Evolutionary conservation across 371 early-diverging fungal genomes (phyloP).

Genomic region (Caulochytrium protostelioides): DNA sequence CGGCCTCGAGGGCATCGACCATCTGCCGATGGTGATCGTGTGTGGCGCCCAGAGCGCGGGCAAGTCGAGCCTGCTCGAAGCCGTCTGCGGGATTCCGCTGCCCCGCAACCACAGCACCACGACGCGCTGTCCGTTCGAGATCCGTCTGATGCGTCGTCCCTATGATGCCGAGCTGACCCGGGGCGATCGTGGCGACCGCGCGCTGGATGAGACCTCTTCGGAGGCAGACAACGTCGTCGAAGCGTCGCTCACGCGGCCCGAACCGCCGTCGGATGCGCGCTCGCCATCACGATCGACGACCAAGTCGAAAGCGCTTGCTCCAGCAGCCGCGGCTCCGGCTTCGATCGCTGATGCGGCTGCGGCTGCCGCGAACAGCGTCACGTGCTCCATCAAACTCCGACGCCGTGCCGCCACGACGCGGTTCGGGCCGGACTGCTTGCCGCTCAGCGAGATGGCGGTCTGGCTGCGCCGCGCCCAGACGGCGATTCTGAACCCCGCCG

Average conservation of each 20-base stretch:
- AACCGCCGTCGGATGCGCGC: too few relatives aligned
- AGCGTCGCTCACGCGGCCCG: too few relatives aligned
- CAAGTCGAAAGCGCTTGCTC: constrained; percentile 8
- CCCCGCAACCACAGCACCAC: constrained; percentile 25
- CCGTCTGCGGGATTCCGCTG: constrained; percentile 18
- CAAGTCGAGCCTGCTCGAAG: constrained; percentile 21
- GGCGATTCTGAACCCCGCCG: constrained; percentile 22
- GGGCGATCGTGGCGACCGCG: too few relatives aligned
- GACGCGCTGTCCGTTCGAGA: constrained; percentile 22
- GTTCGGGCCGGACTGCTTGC: too few relatives aligned
- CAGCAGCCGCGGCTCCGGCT: constrained; percentile 3
- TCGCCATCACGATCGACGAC: constrained; percentile 8
- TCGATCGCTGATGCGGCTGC: too few relatives aligned
- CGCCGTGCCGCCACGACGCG: too few relatives aligned
- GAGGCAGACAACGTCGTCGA: too few relatives aligned
- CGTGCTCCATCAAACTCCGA: too few relatives aligned
- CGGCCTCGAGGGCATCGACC: too few relatives aligned
- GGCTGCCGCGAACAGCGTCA: too few relatives aligned
- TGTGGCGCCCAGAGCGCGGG: constrained; percentile 30
- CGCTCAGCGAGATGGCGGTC: constrained; percentile 15
- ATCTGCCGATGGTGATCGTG: constrained; percentile 39
- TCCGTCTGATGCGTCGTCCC: constrained; percentile 3
- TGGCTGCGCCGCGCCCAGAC: constrained; percentile 20
- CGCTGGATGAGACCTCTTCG: too few relatives aligned
- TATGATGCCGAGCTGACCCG: not conserved